Conservation (phyloP, 169 alveolate species). For the Cryptosporidium sp. region DNA sequence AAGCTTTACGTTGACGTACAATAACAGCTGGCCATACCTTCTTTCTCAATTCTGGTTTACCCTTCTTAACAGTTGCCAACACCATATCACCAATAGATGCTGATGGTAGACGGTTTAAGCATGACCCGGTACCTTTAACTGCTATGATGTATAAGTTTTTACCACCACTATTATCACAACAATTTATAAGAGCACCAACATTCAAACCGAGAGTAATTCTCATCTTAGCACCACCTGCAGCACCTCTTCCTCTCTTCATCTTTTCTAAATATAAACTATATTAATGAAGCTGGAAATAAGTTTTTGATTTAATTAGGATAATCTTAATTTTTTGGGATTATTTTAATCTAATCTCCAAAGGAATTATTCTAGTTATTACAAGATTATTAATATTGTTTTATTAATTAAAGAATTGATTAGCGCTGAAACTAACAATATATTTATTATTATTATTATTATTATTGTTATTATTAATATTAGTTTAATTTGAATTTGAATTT, state of each 20-base stretch:
- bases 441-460: too few relatives aligned
- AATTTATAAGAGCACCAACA: constrained; percentile 97
- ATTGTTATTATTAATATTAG: too few relatives aligned
- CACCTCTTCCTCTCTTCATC: constrained; percentile 88
- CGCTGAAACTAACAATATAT: background rate
- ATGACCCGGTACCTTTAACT: constrained; percentile 96
- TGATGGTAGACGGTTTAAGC: constrained; percentile 97
- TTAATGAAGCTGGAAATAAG: constrained; percentile 6
- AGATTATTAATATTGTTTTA: constrained; percentile 1
- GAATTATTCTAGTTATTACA: background rate
- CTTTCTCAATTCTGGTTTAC: constrained; percentile 98
- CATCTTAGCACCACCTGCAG: constrained; percentile 88
- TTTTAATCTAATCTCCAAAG: constrained; percentile 8
- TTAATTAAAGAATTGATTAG: background rate
- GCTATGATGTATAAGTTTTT: constrained; percentile 97
- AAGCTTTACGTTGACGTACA: constrained; percentile 98
- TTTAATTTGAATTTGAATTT: too few relatives aligned
- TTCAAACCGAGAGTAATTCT: constrained; percentile 95
- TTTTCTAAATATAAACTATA: constrained; percentile 15
- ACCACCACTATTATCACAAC: constrained; percentile 99
- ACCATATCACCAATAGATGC: constrained; percentile 99
- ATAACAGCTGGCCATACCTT: constrained; percentile 98
- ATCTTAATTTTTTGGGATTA: constrained; percentile 8
- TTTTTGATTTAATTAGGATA: background rate
- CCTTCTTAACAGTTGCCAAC: constrained; percentile 97